A percentile compares a stretch with the other conserved stretches of the same genome.
Conservation (phyloP, 208 protist species). For the Acanthamoeba pearcei region DNA sequence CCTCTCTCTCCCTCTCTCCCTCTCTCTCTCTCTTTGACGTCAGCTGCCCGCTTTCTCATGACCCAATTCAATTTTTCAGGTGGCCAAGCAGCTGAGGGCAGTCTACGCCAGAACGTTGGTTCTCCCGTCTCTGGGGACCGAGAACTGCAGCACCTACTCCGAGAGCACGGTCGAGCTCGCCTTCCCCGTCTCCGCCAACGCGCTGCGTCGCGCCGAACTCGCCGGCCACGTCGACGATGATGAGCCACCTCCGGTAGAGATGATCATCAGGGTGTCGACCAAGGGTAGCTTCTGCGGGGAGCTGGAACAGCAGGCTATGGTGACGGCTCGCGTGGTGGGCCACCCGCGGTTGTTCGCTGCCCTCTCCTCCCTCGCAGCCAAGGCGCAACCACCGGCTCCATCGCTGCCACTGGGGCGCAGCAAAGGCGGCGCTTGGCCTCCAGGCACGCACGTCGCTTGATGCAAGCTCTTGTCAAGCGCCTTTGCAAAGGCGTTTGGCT, state of each 20-base stretch:
- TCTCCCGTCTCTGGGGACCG: background rate
- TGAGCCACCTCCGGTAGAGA: background rate
- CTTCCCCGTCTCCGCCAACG: background rate
- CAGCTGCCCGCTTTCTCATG: background rate
- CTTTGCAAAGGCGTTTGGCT: no score
- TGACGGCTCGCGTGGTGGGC: slow-evolving; percentile 1
- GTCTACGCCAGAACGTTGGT: background rate
- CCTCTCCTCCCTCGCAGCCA: background rate
- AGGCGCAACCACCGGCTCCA: background rate
- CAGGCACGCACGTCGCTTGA: no score
- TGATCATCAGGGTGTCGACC: background rate
- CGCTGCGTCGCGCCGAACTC: background rate
- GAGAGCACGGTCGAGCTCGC: background rate
- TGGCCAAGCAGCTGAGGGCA: background rate
- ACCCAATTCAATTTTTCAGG: no score
- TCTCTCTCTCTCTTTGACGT: background rate
- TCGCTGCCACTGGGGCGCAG: no score
- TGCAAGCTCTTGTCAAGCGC: no score
- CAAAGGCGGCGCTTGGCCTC: no score
- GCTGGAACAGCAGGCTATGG: background rate
- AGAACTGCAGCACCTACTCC: background rate
- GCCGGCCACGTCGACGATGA: background rate
- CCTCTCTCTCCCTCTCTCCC: no score
- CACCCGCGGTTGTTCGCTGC: background rate
- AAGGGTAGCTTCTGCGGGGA: background rate